These are phyloP conservation scores for Melanogaster broomeanus DNA, from an alignment of 768 basidiomycete genomes.

Conservation along the genomic window DNA sequence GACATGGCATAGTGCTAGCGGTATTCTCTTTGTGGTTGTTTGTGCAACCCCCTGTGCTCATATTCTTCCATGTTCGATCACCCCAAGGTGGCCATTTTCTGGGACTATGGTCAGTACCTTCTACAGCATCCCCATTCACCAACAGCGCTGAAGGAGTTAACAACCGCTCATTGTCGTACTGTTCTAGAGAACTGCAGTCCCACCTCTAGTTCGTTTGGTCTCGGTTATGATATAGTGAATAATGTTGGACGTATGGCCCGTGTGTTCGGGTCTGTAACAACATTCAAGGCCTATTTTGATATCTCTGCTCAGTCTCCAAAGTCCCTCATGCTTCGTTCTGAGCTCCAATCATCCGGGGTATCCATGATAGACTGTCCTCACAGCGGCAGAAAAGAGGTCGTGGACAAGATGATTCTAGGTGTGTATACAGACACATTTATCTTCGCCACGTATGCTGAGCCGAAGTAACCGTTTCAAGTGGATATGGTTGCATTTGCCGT, in stretches of 20 bases:
- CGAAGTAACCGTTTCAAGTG: slow-evolving; percentile 43
- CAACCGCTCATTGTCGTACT: background rate
- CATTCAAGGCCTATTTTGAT: slow-evolving; percentile 58
- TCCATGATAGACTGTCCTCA: slow-evolving; percentile 40
- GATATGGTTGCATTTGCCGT: slow-evolving; percentile 71
- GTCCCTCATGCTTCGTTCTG: slow-evolving; percentile 37
- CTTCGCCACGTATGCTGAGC: slow-evolving; percentile 2
- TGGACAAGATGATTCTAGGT: slow-evolving; percentile 52
- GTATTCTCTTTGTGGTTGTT: no score
- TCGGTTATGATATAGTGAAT: slow-evolving; percentile 47
- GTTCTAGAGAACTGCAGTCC: slow-evolving; percentile 32
- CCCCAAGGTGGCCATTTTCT: slow-evolving; percentile 48
- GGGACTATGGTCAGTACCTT: slow-evolving; percentile 35
- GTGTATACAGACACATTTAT: slow-evolving; percentile 6
- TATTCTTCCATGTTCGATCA: slow-evolving; percentile 34
- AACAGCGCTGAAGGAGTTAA: slow-evolving; percentile 14
- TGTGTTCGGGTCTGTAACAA: slow-evolving; percentile 45
- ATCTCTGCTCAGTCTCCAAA: slow-evolving; percentile 40
- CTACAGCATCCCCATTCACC: slow-evolving; percentile 7
- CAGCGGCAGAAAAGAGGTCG: slow-evolving; percentile 37
- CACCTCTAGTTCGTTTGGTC: slow-evolving; percentile 32
- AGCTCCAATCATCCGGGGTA: slow-evolving; percentile 47
- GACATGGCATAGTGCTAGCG: no score
- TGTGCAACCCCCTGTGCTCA: no score
- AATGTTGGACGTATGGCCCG: slow-evolving; percentile 47